A percentile compares a stretch with the other conserved stretches of the same genome.
These are phyloP conservation scores for Suillus decipiens DNA, from an alignment of 768 basidiomycete genomes.

Conservation along the genomic window DNA sequence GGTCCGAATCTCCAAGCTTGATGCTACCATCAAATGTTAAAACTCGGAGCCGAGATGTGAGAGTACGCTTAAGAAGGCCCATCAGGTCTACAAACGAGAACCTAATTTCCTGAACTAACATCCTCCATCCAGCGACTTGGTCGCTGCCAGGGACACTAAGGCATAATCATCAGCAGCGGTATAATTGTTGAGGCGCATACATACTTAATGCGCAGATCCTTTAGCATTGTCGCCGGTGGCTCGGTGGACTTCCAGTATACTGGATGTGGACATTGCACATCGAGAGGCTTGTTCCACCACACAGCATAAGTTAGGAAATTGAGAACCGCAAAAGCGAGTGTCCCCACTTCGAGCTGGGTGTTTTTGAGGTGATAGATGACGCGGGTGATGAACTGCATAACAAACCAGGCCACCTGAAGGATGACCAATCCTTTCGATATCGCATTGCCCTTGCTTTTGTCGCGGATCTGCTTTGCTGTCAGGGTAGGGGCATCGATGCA, in stretches of 20 bases:
- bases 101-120: fast-evolving
- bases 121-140: no score
- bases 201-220: not conserved
- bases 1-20: not conserved
- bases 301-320: constrained; percentile 33
- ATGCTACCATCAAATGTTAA: not conserved
- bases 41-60: no score
- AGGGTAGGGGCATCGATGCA: constrained; percentile 6
- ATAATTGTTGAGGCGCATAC: not conserved
- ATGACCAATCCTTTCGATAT: constrained; percentile 19
- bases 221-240: no score
- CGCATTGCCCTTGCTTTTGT: constrained; percentile 35
- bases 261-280: constrained; percentile 24
- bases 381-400: constrained; percentile 31
- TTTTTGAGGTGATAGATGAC: constrained; percentile 24
- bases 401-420: constrained; percentile 39
- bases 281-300: constrained; percentile 44
- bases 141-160: not conserved
- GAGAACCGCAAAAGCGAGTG: constrained; percentile 35
- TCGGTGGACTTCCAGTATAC: not conserved
- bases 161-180: not conserved
- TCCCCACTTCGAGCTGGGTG: constrained; percentile 39
- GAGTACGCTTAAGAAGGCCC: no score
- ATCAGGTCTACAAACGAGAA: no score
- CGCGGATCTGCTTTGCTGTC: constrained; percentile 19